Evolutionary conservation across 352 stramenopile species (phyloP).

Genomic region (Phytophthora cactorum): DNA sequence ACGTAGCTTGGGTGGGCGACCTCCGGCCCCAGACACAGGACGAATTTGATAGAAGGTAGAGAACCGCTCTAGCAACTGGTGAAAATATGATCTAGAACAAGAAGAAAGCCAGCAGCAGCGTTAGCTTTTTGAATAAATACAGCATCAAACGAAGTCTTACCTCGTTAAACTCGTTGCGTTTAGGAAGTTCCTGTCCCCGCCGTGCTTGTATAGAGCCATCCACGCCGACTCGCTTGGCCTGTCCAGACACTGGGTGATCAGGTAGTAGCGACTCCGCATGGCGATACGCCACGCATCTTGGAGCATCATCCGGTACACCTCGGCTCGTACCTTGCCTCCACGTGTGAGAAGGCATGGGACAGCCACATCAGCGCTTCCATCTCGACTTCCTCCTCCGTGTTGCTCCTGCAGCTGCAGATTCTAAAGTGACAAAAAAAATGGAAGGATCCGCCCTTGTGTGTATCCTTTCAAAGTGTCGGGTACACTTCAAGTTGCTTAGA

Average conservation of each 20-base stretch:
- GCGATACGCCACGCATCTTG: slow-evolving; percentile 1
- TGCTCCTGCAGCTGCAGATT: no score
- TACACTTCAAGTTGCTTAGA: no score
- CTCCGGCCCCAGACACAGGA: neutral
- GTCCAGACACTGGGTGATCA: neutral
- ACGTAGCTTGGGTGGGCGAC: slow-evolving; percentile 4
- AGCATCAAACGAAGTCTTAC: neutral
- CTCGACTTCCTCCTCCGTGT: no score
- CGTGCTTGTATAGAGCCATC: slow-evolving; percentile 4
- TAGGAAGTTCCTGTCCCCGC: slow-evolving; percentile 1
- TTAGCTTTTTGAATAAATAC: neutral
- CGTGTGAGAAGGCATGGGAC: no score
- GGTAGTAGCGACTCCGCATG: slow-evolving; percentile 4
- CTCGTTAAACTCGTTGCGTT: slow-evolving; percentile 4
- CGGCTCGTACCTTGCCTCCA: neutral
- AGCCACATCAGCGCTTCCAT: no score
- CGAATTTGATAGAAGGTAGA: neutral
- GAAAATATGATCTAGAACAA: neutral
- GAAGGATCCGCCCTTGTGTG: no score
- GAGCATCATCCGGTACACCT: neutral
- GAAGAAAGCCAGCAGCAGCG: neutral
- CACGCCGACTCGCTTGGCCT: neutral
- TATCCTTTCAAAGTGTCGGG: no score
- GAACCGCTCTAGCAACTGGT: neutral
- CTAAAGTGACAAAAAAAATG: no score